Percentiles rank a stretch among this genome's conserved stretches.
Evolutionary conservation across 2,329 filamentous ascomycete genomes (phyloP).

Genomic region (Sporothrix schenckii): DNA sequence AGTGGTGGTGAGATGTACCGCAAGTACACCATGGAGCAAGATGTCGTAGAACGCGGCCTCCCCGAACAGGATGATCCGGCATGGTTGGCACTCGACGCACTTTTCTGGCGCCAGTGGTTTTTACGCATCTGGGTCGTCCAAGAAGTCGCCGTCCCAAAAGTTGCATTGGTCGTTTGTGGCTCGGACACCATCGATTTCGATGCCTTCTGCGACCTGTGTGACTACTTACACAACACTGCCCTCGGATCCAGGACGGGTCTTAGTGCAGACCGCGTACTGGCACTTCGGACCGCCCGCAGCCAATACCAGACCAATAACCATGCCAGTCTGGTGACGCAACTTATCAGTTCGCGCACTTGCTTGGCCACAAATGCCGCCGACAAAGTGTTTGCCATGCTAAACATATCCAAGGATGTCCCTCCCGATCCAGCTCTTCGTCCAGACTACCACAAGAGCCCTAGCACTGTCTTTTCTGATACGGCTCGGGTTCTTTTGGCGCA

Average conservation of each 20-base stretch:
- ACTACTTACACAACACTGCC: not conserved
- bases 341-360: not conserved
- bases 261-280: constrained; percentile 10
- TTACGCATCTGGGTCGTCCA: constrained; percentile 17
- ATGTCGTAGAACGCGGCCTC: not conserved
- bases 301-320: constrained; percentile 13
- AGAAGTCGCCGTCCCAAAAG: not conserved
- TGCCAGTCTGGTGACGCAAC: constrained; percentile 3
- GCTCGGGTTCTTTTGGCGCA: not conserved
- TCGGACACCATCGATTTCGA: constrained; percentile 12
- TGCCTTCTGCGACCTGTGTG: not conserved
- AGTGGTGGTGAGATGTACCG: not conserved
- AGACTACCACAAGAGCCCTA: constrained; percentile 1
- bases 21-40: constrained; percentile 7
- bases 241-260: not conserved
- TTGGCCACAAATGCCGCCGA: not conserved
- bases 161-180: not conserved
- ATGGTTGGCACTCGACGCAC: constrained; percentile 7
- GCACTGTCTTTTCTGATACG: not conserved
- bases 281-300: not conserved
- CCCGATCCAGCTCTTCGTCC: not conserved
- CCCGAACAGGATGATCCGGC: not conserved
- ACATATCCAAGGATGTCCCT: constrained; percentile 16
- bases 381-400: constrained; percentile 19
- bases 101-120: constrained; percentile 21